Conservation (phyloP, 768 basidiomycete species). For the Roridomyces roridus region DNA sequence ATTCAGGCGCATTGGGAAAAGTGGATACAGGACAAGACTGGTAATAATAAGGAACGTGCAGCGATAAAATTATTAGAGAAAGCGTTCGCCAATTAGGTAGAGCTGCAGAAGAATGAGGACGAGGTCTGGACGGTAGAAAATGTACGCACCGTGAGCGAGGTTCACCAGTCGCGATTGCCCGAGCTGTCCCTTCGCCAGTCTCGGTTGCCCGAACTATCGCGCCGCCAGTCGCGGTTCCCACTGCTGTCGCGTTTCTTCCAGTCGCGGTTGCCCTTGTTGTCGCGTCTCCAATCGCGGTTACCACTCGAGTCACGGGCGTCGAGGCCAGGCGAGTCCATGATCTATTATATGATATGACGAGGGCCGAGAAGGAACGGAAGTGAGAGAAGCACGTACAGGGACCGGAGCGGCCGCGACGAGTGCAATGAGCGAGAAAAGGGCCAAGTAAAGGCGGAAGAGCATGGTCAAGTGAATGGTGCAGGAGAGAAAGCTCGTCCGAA, state of each 20-base stretch:
- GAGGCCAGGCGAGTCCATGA: too few relatives aligned
- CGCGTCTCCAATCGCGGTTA: slow-evolving; percentile 19
- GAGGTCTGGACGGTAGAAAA: background rate
- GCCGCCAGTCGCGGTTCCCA: slow-evolving; percentile 26
- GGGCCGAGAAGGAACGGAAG: background rate
- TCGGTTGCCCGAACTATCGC: slow-evolving; percentile 21
- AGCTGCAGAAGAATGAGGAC: background rate
- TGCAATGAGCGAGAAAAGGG: slow-evolving; percentile 40
- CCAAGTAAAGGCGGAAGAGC: slow-evolving; percentile 40
- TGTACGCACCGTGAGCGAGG: slow-evolving; percentile 15
- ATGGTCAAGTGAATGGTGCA: slow-evolving; percentile 31
- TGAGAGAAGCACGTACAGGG: slow-evolving; percentile 38
- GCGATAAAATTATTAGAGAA: background rate
- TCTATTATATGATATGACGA: background rate
- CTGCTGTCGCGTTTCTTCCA: slow-evolving; percentile 22
- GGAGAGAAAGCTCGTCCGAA: slow-evolving; percentile 19
- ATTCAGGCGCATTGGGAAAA: background rate
- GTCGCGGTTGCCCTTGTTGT: slow-evolving; percentile 21
- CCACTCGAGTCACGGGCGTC: slow-evolving; percentile 1
- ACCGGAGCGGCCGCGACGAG: slow-evolving; percentile 40
- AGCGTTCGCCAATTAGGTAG: background rate
- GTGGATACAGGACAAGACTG: background rate
- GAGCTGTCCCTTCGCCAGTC: slow-evolving; percentile 26
- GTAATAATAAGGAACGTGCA: slow-evolving; percentile 13
- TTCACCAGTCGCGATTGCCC: slow-evolving; percentile 33